Percentiles rank a stretch among this genome's conserved stretches.
phyloP scores from a whole-genome alignment of 345 rosid species.

The Carallia brachiata region DNA sequence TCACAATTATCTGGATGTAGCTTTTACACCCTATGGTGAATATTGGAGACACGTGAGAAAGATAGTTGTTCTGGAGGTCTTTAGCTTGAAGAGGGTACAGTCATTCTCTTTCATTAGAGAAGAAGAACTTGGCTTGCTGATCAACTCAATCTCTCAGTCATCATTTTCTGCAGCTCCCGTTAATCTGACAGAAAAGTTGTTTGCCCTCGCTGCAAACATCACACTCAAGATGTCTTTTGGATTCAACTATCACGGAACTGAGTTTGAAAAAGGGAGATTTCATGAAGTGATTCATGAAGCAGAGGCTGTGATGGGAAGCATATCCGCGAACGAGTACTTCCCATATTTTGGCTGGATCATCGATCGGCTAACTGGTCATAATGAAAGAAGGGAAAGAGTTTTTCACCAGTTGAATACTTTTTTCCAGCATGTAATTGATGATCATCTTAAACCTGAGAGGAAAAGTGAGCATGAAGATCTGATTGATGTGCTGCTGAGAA shows the following conservation, averaged over 20 bases:
- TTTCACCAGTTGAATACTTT: slow-evolving; percentile 36
- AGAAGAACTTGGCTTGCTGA: slow-evolving; percentile 11
- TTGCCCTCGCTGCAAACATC: neutral
- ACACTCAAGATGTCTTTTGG: slow-evolving; percentile 14
- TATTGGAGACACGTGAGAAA: slow-evolving; percentile 8
- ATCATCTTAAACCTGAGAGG: slow-evolving; percentile 35
- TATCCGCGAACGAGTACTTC: slow-evolving; percentile 35
- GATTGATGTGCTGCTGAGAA: slow-evolving; percentile 42
- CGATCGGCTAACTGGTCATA: slow-evolving; percentile 34
- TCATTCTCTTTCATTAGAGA: slow-evolving; percentile 9
- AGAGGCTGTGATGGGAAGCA: slow-evolving; percentile 19
- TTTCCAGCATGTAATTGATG: slow-evolving; percentile 35
- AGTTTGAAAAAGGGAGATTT: slow-evolving; percentile 26
- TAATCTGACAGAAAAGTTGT: neutral
- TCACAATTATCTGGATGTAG: slow-evolving; percentile 5
- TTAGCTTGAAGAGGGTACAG: slow-evolving; percentile 16
- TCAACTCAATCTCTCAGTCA: slow-evolving; percentile 5
- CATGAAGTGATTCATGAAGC: slow-evolving; percentile 29
- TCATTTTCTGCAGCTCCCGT: slow-evolving; percentile 5
- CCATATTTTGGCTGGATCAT: slow-evolving; percentile 35
- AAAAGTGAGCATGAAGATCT: slow-evolving; percentile 27
- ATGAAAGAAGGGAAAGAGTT: slow-evolving; percentile 28
- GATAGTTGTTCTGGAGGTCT: neutral
- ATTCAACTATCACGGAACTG: neutral
- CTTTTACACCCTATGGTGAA: slow-evolving; percentile 11